A percentile compares a stretch with the other conserved stretches of the same genome.
phyloP scores from a whole-genome alignment of 139 green algal genomes.

The Chlorella sorokiniana region DNA sequence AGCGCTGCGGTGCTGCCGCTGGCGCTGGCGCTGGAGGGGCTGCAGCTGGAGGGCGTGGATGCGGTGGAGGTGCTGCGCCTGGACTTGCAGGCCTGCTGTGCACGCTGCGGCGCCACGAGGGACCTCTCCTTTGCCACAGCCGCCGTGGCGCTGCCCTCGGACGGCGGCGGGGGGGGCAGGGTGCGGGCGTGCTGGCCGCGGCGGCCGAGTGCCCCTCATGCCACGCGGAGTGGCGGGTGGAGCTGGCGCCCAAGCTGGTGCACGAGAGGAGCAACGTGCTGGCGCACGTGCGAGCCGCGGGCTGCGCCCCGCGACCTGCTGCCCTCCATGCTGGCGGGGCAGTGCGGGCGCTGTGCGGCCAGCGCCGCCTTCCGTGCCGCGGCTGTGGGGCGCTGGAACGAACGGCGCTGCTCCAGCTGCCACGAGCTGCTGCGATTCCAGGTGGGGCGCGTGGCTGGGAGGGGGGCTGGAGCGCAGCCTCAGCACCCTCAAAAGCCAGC shows the following conservation, averaged over 20 bases:
- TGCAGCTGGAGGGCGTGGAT: constrained; percentile 36
- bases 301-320: constrained; percentile 53
- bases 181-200: not conserved
- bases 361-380: constrained; percentile 35
- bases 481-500: too few species aligned
- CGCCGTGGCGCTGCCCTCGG: constrained; percentile 4
- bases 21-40: constrained; percentile 12
- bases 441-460: not conserved
- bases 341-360: constrained; percentile 47
- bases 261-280: constrained; percentile 51
- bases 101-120: constrained; percentile 4
- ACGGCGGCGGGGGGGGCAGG: not conserved
- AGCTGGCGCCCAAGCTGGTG: constrained; percentile 40
- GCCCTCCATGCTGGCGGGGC: constrained; percentile 46
- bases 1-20: constrained; percentile 10
- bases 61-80: constrained; percentile 28
- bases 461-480: not conserved
- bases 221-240: constrained; percentile 28
- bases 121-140: constrained; percentile 13
- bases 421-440: constrained; percentile 32
- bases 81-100: constrained; percentile 29
- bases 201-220: constrained; percentile 38
- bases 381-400: constrained; percentile 38
- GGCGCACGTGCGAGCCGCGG: constrained; percentile 27
- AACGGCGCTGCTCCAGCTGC: constrained; percentile 29